A percentile compares a stretch with the other conserved stretches of the same genome.
Conservation (phyloP, 1,284 basidiomycete species). For the Phenoliferia sp. region DNA sequence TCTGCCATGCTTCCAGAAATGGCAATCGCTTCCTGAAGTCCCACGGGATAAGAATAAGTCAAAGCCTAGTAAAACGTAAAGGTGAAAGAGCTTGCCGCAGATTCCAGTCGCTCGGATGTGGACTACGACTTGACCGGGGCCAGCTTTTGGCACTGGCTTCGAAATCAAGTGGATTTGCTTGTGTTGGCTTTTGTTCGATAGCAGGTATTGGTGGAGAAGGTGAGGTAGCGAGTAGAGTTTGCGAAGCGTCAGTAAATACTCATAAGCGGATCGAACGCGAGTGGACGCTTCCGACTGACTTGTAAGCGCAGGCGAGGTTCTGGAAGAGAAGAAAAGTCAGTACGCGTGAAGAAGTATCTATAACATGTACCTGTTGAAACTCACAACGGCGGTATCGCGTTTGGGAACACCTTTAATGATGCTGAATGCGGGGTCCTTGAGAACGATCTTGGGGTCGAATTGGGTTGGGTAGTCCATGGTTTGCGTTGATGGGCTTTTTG, state of each 20-base stretch:
- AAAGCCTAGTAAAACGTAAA: not conserved
- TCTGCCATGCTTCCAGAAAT: constrained; percentile 44
- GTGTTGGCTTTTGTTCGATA: not conserved
- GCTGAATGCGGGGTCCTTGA: constrained; percentile 23
- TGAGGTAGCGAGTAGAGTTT: not conserved
- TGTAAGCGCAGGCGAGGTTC: constrained; percentile 44
- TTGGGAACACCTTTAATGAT: constrained; percentile 8
- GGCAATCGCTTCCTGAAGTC: constrained; percentile 6
- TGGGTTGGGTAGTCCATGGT: not conserved
- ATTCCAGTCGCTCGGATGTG: constrained; percentile 48
- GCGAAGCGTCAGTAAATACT: not conserved
- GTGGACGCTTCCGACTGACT: constrained; percentile 28
- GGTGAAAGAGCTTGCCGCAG: constrained; percentile 43
- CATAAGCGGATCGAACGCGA: not conserved
- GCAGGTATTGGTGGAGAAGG: not conserved
- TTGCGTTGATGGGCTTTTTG: not conserved
- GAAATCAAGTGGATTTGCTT: constrained; percentile 41
- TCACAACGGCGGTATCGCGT: not conserved
- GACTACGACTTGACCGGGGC: constrained; percentile 45
- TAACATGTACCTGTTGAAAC: not conserved
- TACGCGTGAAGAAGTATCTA: no score
- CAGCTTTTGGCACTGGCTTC: constrained; percentile 42
- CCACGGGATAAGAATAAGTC: not conserved
- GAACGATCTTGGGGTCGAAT: not conserved
- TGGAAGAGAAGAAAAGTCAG: no score